phyloP scores from a whole-genome alignment of 169 alveolate species.

The Cryptosporidium sp. region DNA sequence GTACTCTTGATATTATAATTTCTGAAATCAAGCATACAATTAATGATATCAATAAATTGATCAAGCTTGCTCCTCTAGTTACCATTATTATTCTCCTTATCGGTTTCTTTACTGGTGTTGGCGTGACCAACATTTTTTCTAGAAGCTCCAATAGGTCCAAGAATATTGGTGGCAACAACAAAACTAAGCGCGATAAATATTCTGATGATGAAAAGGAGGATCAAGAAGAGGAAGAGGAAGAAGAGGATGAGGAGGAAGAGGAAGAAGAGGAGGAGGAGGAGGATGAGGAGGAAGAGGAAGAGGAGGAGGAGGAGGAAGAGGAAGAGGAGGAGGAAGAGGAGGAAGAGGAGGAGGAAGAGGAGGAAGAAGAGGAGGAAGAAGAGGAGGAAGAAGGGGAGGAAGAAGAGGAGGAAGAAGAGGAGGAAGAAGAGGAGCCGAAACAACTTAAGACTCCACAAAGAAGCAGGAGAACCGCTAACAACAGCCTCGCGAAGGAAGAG shows the following conservation, averaged over 20 bases:
- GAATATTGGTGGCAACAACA: neutral
- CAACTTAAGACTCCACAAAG: conserved; percentile 50
- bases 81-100: conserved; percentile 32
- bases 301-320: conserved; percentile 33
- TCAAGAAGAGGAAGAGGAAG: neutral
- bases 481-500: conserved; percentile 21
- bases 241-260: neutral
- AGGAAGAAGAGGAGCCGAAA: conserved; percentile 22
- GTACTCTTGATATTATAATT: conserved; percentile 22
- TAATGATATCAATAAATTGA: conserved; percentile 30
- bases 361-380: conserved; percentile 36
- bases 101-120: conserved; percentile 61
- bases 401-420: conserved; percentile 49
- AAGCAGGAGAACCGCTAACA: neutral
- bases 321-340: conserved; percentile 28
- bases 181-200: neutral
- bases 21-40: conserved; percentile 55
- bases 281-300: conserved; percentile 26
- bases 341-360: conserved; percentile 51
- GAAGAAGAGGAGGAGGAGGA: conserved; percentile 25
- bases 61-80: conserved; percentile 49
- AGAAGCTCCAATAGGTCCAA: neutral
- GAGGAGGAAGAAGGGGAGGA: conserved; percentile 57
- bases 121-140: neutral
- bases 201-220: neutral